These are phyloP conservation scores for Phytophthora niederhauseri DNA, from an alignment of 352 stramenopile species.

Conservation along the genomic window DNA sequence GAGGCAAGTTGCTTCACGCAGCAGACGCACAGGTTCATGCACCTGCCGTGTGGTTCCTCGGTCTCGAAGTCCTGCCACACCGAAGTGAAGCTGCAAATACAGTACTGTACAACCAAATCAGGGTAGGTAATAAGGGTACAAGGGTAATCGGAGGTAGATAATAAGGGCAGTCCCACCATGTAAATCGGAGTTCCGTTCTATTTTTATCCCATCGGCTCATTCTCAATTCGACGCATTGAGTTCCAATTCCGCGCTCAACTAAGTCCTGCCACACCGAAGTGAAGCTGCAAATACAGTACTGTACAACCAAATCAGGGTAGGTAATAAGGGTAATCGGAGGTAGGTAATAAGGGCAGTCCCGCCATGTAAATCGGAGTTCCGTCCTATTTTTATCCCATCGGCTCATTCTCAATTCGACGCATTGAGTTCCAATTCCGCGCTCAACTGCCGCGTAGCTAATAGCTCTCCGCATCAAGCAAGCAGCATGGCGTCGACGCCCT, in stretches of 20 bases:
- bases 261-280: too few species aligned
- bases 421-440: neutral
- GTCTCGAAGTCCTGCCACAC: too few species aligned
- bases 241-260: slow-evolving; percentile 8
- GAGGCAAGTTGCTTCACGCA: neutral
- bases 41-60: too few species aligned
- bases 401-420: neutral
- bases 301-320: too few species aligned
- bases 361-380: neutral
- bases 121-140: too few species aligned
- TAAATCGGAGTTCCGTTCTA: neutral
- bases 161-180: neutral
- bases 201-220: neutral
- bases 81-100: too few species aligned
- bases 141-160: too few species aligned
- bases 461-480: neutral
- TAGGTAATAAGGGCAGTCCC: too few species aligned
- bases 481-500: slow-evolving; percentile 29
- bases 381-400: neutral
- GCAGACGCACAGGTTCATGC: neutral
- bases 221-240: neutral
- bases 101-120: too few species aligned
- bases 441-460: slow-evolving; percentile 16
- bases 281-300: too few species aligned
- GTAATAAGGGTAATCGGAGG: too few species aligned